Percentiles rank a stretch among this genome's conserved stretches.
Conservation (phyloP, 2,329 filamentous ascomycete species). For the Cladosporium sp. region DNA sequence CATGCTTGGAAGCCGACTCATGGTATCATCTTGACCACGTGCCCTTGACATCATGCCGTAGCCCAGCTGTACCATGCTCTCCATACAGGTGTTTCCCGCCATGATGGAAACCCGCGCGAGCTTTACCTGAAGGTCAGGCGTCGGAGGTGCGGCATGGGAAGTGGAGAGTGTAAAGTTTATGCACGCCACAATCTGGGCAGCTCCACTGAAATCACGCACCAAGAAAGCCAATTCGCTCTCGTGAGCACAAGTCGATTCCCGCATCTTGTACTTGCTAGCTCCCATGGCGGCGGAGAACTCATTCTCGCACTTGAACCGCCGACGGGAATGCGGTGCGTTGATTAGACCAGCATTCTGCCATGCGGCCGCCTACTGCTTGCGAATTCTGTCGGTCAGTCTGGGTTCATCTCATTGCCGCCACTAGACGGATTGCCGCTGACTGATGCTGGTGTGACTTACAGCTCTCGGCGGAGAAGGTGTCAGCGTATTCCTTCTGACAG, state of each 20-base stretch:
- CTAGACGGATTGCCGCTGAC: neutral
- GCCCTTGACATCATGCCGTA: too few species aligned
- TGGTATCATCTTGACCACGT: too few species aligned
- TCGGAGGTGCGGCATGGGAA: neutral
- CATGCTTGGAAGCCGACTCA: too few species aligned
- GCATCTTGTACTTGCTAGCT: too few species aligned
- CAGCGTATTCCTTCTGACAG: conserved; percentile 5
- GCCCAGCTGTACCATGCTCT: too few species aligned
- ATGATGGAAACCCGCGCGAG: neutral
- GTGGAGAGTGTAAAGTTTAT: neutral
- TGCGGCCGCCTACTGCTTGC: conserved; percentile 11
- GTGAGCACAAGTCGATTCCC: neutral
- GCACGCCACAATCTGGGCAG: neutral
- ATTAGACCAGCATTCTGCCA: neutral
- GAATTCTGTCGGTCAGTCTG: conserved; percentile 8
- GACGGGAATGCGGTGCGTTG: neutral
- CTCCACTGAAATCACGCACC: neutral
- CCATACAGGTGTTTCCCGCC: too few species aligned
- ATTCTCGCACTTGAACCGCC: neutral
- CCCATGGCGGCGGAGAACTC: neutral
- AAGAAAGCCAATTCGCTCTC: neutral
- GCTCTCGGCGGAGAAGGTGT: conserved; percentile 9
- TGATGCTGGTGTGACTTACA: neutral
- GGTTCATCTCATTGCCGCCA: neutral
- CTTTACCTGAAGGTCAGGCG: neutral